Percentiles rank a stretch among this genome's conserved stretches.
Evolutionary conservation across 441 rosid species (phyloP).

Genomic region (Macaranga tanarius): DNA sequence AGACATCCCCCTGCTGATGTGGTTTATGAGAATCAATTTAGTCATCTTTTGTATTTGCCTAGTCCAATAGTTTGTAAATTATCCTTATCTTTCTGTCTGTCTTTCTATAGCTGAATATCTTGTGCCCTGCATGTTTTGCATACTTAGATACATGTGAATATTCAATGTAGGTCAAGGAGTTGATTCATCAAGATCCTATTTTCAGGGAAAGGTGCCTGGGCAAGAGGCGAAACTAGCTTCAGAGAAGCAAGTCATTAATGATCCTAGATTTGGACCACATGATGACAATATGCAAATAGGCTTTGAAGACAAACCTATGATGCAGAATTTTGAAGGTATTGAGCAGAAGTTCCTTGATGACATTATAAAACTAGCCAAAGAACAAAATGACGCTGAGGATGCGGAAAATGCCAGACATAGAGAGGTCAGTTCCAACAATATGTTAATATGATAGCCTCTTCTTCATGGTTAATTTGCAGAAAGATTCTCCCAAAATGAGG

Average conservation of each 20-base stretch:
- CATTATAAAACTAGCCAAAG: constrained; percentile 27
- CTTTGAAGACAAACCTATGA: constrained; percentile 20
- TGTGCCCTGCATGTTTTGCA: background rate
- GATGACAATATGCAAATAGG: constrained; percentile 33
- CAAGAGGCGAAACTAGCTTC: constrained; percentile 43
- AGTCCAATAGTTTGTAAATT: background rate
- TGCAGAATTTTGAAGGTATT: constrained; percentile 29
- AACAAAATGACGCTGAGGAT: constrained; percentile 36
- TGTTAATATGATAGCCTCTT: background rate
- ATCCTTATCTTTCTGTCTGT: background rate
- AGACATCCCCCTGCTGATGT: constrained; percentile 8
- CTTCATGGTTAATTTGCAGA: background rate
- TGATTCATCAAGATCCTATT: constrained; percentile 61
- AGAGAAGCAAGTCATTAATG: constrained; percentile 51
- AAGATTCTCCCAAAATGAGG: background rate
- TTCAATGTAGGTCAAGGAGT: constrained; percentile 63
- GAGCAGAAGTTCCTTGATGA: constrained; percentile 31
- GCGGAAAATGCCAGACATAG: constrained; percentile 33
- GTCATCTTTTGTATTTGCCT: background rate
- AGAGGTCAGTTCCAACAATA: constrained; percentile 29
- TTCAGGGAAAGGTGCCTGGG: constrained; percentile 46
- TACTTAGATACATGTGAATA: background rate
- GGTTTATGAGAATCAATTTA: background rate
- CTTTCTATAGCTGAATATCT: background rate
- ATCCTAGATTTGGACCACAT: constrained; percentile 52